Percentiles rank a stretch among this genome's conserved stretches.
phyloP scores from a whole-genome alignment of 306 rosid species.

The Vicia sativa region DNA sequence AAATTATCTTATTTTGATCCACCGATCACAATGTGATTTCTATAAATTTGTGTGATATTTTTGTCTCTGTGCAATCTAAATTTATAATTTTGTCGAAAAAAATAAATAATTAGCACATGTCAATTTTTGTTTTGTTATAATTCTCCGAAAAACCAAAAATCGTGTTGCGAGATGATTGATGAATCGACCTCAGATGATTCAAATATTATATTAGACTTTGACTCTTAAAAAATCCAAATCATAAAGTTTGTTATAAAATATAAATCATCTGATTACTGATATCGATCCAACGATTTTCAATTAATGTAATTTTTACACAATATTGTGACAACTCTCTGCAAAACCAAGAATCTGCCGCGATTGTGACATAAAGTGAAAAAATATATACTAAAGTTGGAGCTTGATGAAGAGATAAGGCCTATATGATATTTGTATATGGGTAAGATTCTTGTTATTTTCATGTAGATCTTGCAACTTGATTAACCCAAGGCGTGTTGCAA shows the following conservation, averaged over 20 bases:
- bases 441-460: conserved; percentile 44
- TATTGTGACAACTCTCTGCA: no score
- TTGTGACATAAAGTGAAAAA: conserved; percentile 8
- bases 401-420: conserved; percentile 19
- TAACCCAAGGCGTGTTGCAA: conserved; percentile 35
- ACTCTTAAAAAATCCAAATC: no score
- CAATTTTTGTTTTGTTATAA: background rate
- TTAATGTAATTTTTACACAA: no score
- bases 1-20: background rate
- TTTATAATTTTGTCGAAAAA: background rate
- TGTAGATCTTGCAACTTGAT: conserved; percentile 16
- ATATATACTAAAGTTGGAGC: conserved; percentile 7
- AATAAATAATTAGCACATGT: background rate
- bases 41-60: background rate
- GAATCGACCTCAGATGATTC: no score
- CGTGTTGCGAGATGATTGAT: no score
- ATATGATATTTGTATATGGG: conserved; percentile 14
- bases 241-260: no score
- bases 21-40: background rate
- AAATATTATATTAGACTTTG: no score
- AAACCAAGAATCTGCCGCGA: background rate
- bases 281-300: no score
- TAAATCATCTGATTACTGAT: no score
- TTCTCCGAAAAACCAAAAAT: background rate
- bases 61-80: background rate